These are phyloP conservation scores for Fusarium praegraminearum DNA, from an alignment of 2,329 filamentous ascomycete genomes.

Conservation along the genomic window DNA sequence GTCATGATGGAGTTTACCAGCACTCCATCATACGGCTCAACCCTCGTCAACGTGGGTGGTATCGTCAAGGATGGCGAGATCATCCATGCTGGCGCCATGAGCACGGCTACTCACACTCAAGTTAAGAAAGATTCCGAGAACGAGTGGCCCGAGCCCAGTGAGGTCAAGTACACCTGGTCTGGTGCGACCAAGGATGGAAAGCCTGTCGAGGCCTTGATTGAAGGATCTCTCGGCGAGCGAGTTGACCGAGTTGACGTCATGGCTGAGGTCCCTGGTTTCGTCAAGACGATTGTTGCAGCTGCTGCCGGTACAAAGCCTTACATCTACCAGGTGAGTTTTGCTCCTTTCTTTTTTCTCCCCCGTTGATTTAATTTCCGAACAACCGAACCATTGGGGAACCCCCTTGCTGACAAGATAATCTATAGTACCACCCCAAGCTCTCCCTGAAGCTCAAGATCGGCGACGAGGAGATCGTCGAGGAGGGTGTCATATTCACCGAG, in stretches of 20 bases:
- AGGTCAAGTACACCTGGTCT: slow-evolving; percentile 80
- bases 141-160: slow-evolving; percentile 88
- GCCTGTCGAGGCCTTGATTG: slow-evolving; percentile 74
- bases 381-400: slow-evolving; percentile 16
- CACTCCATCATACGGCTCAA: slow-evolving; percentile 90
- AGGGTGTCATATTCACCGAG: slow-evolving; percentile 85
- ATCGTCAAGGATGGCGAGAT: slow-evolving; percentile 86
- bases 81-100: slow-evolving; percentile 75
- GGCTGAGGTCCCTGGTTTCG: slow-evolving; percentile 94
- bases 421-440: slow-evolving; percentile 77
- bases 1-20: slow-evolving; percentile 97
- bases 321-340: slow-evolving; percentile 84
- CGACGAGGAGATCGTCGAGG: slow-evolving; percentile 80
- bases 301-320: slow-evolving; percentile 95
- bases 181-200: slow-evolving; percentile 83
- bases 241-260: slow-evolving; percentile 90
- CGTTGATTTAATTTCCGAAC: slow-evolving; percentile 20
- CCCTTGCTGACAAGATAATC: slow-evolving; percentile 30
- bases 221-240: slow-evolving; percentile 74
- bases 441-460: slow-evolving; percentile 87
- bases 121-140: slow-evolving; percentile 79
- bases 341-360: not conserved
- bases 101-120: slow-evolving; percentile 76
- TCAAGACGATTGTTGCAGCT: slow-evolving; percentile 91
- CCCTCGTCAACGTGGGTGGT: slow-evolving; percentile 83